A percentile compares a stretch with the other conserved stretches of the same genome.
Evolutionary conservation across 2,329 filamentous ascomycete species (phyloP).

Genomic region (Penicillium sp.): DNA sequence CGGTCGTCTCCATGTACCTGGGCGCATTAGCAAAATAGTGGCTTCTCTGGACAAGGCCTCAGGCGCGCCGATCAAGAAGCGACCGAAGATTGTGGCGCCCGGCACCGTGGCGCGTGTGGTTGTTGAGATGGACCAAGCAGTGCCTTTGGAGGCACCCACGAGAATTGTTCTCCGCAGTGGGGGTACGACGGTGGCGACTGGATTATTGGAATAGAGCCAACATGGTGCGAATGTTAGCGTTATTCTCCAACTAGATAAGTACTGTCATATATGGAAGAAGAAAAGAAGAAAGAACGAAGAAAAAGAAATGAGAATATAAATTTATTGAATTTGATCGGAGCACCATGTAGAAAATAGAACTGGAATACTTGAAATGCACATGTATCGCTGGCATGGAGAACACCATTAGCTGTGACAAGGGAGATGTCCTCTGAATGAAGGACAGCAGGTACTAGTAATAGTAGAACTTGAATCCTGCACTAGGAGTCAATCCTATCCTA

Average conservation of each 20-base stretch:
- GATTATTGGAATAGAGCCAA: slow-evolving; percentile 69
- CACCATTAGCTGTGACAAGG: too few species aligned
- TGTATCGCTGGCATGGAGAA: too few species aligned
- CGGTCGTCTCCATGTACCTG: slow-evolving; percentile 78
- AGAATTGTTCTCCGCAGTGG: slow-evolving; percentile 79
- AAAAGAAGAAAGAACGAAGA: neutral
- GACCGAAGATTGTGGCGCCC: slow-evolving; percentile 80
- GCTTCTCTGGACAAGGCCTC: slow-evolving; percentile 78
- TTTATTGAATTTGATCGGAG: too few species aligned
- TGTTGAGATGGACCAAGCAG: slow-evolving; percentile 72
- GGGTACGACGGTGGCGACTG: slow-evolving; percentile 85
- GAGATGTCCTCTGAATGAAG: too few species aligned
- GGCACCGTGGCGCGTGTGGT: slow-evolving; percentile 76
- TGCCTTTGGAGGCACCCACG: slow-evolving; percentile 79
- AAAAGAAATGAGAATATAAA: too few species aligned
- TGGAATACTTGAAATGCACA: too few species aligned
- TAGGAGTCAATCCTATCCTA: too few species aligned
- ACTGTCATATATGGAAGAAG: neutral
- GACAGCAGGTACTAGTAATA: too few species aligned
- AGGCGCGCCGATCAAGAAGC: slow-evolving; percentile 78
- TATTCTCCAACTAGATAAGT: neutral
- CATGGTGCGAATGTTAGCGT: neutral
- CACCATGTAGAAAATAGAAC: too few species aligned
- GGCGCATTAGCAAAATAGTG: slow-evolving; percentile 71
- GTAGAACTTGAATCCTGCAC: too few species aligned